Conservation (phyloP, 257 asterid genomes). For the Primulina huaijiensis region DNA sequence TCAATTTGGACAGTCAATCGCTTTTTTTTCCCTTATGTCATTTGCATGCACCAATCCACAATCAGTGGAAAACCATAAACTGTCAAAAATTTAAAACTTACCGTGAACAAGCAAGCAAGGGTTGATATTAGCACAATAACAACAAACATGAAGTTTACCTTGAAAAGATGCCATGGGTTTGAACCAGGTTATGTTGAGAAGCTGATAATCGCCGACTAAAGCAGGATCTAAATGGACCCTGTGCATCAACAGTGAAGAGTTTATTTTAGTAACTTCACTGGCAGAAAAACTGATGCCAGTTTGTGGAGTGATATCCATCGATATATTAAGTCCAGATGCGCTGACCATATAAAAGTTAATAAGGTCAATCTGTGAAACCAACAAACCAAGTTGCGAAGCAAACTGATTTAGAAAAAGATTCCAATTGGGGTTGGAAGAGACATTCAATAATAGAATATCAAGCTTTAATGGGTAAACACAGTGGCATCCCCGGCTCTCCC, state of each 20-base stretch:
- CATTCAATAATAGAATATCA: constrained; percentile 77
- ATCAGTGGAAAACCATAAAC: constrained; percentile 6
- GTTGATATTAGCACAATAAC: constrained; percentile 6
- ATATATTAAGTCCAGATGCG: constrained; percentile 77
- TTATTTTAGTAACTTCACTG: constrained; percentile 60
- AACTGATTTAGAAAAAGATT: constrained; percentile 66
- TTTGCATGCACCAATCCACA: constrained; percentile 6
- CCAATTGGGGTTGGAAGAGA: constrained; percentile 84
- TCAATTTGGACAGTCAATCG: constrained; percentile 6
- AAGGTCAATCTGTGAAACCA: constrained; percentile 86
- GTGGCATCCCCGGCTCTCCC: constrained; percentile 71
- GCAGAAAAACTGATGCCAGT: constrained; percentile 68
- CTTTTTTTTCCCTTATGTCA: neutral
- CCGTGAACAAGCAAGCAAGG: constrained; percentile 13
- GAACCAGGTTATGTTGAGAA: constrained; percentile 83
- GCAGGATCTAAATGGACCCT: constrained; percentile 67
- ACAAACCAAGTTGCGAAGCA: constrained; percentile 63
- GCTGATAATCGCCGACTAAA: constrained; percentile 73
- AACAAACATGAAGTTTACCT: constrained; percentile 47
- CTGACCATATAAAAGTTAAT: constrained; percentile 78
- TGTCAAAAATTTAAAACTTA: neutral
- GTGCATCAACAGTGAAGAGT: constrained; percentile 58
- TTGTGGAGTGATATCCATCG: constrained; percentile 87
- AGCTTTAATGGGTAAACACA: constrained; percentile 86
- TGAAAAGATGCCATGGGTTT: constrained; percentile 55